phyloP scores from a whole-genome alignment of 306 rosid species.

The Canavalia ensiformis region DNA sequence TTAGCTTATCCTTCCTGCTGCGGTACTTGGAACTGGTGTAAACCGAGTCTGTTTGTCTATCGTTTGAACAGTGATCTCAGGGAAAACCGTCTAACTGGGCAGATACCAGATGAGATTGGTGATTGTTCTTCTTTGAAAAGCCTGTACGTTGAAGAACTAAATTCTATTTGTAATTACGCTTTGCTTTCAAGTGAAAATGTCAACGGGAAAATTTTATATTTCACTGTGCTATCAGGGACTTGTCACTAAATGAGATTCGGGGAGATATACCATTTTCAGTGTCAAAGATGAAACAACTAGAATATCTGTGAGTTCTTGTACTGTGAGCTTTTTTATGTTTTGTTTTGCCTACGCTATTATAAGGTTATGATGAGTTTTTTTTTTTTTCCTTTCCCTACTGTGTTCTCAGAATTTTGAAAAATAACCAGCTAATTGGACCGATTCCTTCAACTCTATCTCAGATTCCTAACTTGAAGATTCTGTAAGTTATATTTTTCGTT shows the following conservation, averaged over 20 bases:
- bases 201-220: neutral
- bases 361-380: neutral
- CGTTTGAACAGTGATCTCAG: constrained; percentile 70
- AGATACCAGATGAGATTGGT: constrained; percentile 94
- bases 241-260: constrained; percentile 73
- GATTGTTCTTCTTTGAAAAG: constrained; percentile 70
- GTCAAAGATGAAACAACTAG: constrained; percentile 82
- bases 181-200: neutral
- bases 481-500: constrained; percentile 59
- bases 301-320: constrained; percentile 64
- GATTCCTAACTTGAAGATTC: constrained; percentile 83
- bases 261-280: constrained; percentile 89
- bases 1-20: neutral
- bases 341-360: neutral
- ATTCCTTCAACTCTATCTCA: constrained; percentile 88
- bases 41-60: constrained; percentile 10
- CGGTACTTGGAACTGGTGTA: neutral
- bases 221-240: constrained; percentile 58
- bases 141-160: constrained; percentile 58
- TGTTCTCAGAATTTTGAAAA: constrained; percentile 69
- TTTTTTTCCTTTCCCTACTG: neutral
- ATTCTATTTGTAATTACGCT: neutral
- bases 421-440: constrained; percentile 78
- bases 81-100: constrained; percentile 77
- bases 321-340: neutral